Evolutionary conservation across 2,329 filamentous ascomycete species (phyloP).

Genomic region (Trichoderma atrobrunneum): DNA sequence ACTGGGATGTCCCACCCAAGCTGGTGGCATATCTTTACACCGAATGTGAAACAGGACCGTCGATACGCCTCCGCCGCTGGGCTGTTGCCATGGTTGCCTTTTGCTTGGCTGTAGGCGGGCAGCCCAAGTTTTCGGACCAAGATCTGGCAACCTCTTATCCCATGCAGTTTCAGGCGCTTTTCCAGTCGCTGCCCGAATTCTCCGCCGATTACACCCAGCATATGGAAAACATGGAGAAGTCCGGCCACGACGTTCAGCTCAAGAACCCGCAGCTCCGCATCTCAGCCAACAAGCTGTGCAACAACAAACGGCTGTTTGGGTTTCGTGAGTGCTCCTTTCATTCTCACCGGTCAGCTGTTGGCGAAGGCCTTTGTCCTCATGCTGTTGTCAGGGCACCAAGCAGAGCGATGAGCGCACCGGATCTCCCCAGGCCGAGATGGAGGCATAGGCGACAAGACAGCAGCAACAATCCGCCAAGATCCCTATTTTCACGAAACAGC

Average conservation of each 20-base stretch:
- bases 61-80: slow-evolving; percentile 56
- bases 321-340: slow-evolving; percentile 62
- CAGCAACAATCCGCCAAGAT: neutral
- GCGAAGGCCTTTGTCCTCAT: slow-evolving; percentile 54
- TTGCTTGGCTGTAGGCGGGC: slow-evolving; percentile 41
- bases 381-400: slow-evolving; percentile 20
- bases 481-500: slow-evolving; percentile 15
- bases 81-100: slow-evolving; percentile 61
- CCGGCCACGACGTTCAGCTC: slow-evolving; percentile 50
- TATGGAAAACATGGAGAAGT: slow-evolving; percentile 50
- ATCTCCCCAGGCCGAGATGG: slow-evolving; percentile 5
- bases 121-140: slow-evolving; percentile 30
- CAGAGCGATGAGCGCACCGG: slow-evolving; percentile 17
- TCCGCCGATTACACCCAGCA: slow-evolving; percentile 51
- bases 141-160: slow-evolving; percentile 30
- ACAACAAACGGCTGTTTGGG: slow-evolving; percentile 57
- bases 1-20: slow-evolving; percentile 55
- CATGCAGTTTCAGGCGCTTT: slow-evolving; percentile 42
- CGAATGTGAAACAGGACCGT: slow-evolving; percentile 48
- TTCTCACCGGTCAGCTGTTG: slow-evolving; percentile 53
- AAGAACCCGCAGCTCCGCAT: slow-evolving; percentile 62
- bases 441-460: slow-evolving; percentile 1
- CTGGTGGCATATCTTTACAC: slow-evolving; percentile 53
- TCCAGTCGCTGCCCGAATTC: slow-evolving; percentile 46
- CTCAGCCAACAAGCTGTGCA: slow-evolving; percentile 53